phyloP scores from a whole-genome alignment of 2,329 filamentous ascomycete genomes.

The Cytospora piceicola region DNA sequence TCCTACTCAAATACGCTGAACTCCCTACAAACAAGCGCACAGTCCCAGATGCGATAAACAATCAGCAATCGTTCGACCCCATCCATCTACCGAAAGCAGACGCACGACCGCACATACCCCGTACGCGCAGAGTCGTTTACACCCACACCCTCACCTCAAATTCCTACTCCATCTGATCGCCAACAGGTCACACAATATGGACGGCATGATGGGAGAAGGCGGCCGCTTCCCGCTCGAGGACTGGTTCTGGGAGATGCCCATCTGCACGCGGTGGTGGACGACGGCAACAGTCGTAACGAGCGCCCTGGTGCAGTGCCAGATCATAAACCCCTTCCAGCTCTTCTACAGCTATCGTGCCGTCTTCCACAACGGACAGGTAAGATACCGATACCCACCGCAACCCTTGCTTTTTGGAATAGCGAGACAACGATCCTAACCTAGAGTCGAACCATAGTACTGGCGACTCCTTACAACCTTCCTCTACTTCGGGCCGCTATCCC shows the following conservation, averaged over 20 bases:
- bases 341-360: conserved; percentile 96
- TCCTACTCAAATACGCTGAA: background rate
- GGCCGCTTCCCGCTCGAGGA: conserved; percentile 82
- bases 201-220: conserved; percentile 62
- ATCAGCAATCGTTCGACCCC: background rate
- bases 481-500: conserved; percentile 92
- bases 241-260: conserved; percentile 99
- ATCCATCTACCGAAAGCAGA: background rate
- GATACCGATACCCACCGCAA: conserved; percentile 35
- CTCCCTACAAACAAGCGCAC: background rate
- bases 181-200: conserved; percentile 46
- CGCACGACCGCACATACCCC: background rate
- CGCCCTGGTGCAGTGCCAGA: conserved; percentile 87
- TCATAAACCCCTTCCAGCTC: conserved; percentile 90
- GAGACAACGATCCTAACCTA: conserved; percentile 5
- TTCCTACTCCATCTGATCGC: background rate
- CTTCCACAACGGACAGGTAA: conserved; percentile 87
- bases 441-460: conserved; percentile 73
- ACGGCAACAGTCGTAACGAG: conserved; percentile 87
- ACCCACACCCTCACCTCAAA: background rate
- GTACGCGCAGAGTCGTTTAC: background rate
- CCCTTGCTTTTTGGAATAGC: background rate
- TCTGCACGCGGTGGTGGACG: conserved; percentile 96
- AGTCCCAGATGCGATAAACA: background rate
- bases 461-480: conserved; percentile 93